phyloP scores from a whole-genome alignment of 2,329 filamentous ascomycete species.

The Aspergillus piperis region DNA sequence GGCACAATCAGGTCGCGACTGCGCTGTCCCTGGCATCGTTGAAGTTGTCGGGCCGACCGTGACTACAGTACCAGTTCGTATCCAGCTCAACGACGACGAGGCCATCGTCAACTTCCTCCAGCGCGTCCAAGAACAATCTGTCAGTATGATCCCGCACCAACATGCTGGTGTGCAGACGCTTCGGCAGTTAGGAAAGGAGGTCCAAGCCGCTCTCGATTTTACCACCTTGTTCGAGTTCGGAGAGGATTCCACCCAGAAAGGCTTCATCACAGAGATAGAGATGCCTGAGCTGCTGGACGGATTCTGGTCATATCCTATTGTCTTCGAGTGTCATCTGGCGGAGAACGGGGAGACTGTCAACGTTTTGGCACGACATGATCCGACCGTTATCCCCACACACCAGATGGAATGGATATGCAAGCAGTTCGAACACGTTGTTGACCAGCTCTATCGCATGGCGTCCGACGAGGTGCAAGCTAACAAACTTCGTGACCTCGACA shows the following conservation, averaged over 20 bases:
- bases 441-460: background rate
- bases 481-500: background rate
- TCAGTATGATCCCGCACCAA: slow-evolving; percentile 59
- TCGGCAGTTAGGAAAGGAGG: background rate
- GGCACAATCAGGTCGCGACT: slow-evolving; percentile 12
- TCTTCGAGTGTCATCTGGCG: background rate
- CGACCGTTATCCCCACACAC: background rate
- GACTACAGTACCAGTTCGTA: slow-evolving; percentile 14
- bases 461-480: background rate
- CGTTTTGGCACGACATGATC: background rate
- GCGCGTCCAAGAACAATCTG: slow-evolving; percentile 54
- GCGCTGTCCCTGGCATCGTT: slow-evolving; percentile 8
- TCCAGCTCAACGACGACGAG: background rate
- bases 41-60: slow-evolving; percentile 13
- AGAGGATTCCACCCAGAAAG: background rate
- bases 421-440: background rate
- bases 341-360: background rate
- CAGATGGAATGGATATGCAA: background rate
- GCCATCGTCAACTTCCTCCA: slow-evolving; percentile 52
- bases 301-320: background rate
- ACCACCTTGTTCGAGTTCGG: background rate
- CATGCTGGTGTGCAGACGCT: slow-evolving; percentile 38
- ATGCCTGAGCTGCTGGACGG: background rate
- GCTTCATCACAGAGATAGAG: background rate
- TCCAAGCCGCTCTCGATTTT: background rate